Conservation (phyloP, 2,329 filamentous ascomycete genomes). For the Fusarium nanum region DNA sequence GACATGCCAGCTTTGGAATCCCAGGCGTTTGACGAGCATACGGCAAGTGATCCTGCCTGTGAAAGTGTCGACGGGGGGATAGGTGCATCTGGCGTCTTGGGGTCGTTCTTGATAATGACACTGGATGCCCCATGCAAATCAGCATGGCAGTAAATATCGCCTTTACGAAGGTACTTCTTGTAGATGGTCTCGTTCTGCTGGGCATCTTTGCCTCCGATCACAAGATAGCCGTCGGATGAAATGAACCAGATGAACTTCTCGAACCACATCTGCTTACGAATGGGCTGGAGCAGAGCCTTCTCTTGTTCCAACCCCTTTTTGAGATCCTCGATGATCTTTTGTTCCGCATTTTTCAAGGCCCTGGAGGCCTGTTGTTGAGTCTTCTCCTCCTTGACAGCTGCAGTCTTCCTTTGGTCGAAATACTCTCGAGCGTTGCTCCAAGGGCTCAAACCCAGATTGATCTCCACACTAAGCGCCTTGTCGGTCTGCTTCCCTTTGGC, state of each 20-base stretch:
- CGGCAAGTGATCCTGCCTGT: constrained; percentile 86
- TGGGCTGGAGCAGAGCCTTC: constrained; percentile 84
- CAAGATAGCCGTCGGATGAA: constrained; percentile 93
- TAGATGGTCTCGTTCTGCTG: constrained; percentile 96
- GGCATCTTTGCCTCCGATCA: constrained; percentile 87
- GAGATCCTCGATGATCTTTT: constrained; percentile 86
- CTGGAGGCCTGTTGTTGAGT: constrained; percentile 83
- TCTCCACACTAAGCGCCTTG: constrained; percentile 77
- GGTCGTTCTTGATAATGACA: constrained; percentile 92
- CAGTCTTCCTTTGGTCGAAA: constrained; percentile 87
- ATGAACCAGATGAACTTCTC: constrained; percentile 98
- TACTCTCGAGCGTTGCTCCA: constrained; percentile 94
- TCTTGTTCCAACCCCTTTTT: constrained; percentile 92
- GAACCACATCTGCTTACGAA: constrained; percentile 91
- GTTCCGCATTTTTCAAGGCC: constrained; percentile 89
- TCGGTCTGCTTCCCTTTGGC: constrained; percentile 58
- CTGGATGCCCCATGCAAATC: constrained; percentile 85
- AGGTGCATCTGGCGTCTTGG: constrained; percentile 79
- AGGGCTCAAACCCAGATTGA: constrained; percentile 83
- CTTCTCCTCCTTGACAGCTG: constrained; percentile 87
- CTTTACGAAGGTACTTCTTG: constrained; percentile 83
- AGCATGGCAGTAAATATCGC: constrained; percentile 92
- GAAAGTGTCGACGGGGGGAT: constrained; percentile 92
- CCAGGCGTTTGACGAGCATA: constrained; percentile 91
- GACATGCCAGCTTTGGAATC: constrained; percentile 96